Conservation (phyloP, 164 flowering plant species). For the Sextonia rubra region DNA sequence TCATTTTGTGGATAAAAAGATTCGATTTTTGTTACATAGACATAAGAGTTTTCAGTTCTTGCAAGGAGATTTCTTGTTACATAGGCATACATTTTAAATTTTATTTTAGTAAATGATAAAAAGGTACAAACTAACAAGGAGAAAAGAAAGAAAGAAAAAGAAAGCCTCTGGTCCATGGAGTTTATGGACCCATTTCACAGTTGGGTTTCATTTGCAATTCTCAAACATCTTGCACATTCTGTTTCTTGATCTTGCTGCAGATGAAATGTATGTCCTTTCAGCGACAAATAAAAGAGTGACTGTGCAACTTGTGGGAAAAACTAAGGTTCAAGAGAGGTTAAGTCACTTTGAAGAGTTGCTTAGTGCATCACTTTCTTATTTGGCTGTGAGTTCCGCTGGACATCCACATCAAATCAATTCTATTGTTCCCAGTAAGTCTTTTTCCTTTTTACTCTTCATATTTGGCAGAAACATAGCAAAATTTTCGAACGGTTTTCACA, state of each 20-base stretch:
- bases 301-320: constrained; percentile 70
- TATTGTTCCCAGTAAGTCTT: constrained; percentile 58
- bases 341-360: constrained; percentile 70
- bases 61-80: too few relatives aligned
- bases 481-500: neutral
- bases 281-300: constrained; percentile 65
- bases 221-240: neutral
- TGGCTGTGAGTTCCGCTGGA: constrained; percentile 69
- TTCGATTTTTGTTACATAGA: too few relatives aligned
- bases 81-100: too few relatives aligned
- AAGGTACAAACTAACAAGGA: too few relatives aligned
- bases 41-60: too few relatives aligned
- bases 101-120: too few relatives aligned
- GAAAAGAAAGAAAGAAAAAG: too few relatives aligned
- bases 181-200: too few relatives aligned
- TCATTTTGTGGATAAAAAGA: too few relatives aligned
- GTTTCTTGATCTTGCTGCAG: constrained; percentile 29
- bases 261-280: constrained; percentile 95
- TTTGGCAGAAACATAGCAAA: too few relatives aligned
- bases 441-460: neutral
- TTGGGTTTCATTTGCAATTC: too few relatives aligned
- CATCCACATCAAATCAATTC: constrained; percentile 31
- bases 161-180: too few relatives aligned
- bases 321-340: constrained; percentile 71
- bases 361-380: constrained; percentile 60